Evolutionary conservation across 331 rosid species (phyloP), one percentile per base, ranked within the genome.

Genomic region (Dryas integrifolia): DNA sequence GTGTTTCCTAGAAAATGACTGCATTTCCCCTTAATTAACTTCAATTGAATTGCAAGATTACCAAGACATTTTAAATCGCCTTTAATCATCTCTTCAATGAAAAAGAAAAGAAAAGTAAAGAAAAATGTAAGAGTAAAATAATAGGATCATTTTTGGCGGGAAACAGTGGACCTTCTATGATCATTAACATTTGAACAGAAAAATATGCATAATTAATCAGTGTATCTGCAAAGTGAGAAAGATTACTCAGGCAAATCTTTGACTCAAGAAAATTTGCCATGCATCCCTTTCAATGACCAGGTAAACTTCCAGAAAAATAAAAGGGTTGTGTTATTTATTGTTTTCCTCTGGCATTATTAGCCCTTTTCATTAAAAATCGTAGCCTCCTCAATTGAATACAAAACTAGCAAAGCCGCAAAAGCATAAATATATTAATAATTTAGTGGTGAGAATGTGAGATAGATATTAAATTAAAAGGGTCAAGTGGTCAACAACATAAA

Each of bases 181-280:
- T 26, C 43, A 58, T 58, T 26, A 58, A 40, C 7, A 10, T 58
- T 21, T 24, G 12, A 30, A 57, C 3, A 44, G 47, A 10, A 21
- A 57, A 57, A 56, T 56, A 26, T 56, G n/a, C 58, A 39, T 52
- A 69, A 55, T 74, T 40, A 55, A 11, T 21, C 16, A 13, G 21
- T 15, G 48, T 6, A 78, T 58, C 82, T 48, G 9, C 43, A 65
- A 70, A 71, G 72, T 59, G 57, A 30, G 39, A 53, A 44, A 11
- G 35, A 7, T 40, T 46, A 38, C 21, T 48, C 15, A 4, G 15
- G 74, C 13, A 69, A 62, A 79, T 74, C 50, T 41, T 69, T 62
- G 58, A 53, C 53, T 55, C 26, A 4, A 49, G 7, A 48, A 35
- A 30, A 8, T 12, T 59, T 58, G 68, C n/a, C 46, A 21, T 21